These are phyloP conservation scores for Triglochin maritima DNA, from an alignment of 106 monocot genomes.

Conservation along the genomic window DNA sequence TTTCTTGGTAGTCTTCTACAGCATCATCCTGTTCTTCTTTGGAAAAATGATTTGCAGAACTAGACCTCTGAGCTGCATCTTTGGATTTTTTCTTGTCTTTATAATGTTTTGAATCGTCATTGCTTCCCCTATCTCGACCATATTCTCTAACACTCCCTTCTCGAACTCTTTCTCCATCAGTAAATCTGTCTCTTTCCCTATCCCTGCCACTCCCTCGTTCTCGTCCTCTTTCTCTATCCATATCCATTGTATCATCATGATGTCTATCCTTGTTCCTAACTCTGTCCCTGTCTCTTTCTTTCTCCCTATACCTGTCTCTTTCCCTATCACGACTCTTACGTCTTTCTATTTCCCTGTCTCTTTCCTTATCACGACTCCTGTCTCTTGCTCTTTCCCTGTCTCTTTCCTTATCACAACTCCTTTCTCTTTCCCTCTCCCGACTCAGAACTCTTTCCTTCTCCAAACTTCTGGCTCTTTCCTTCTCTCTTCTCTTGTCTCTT, in stretches of 20 bases:
- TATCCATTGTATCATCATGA: constrained; percentile 17
- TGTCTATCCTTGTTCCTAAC: constrained; percentile 16
- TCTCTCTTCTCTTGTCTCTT: constrained; percentile 1
- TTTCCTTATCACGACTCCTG: constrained; percentile 16
- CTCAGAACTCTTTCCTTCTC: constrained; percentile 8
- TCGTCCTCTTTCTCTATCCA: constrained; percentile 20
- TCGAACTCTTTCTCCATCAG: constrained; percentile 21
- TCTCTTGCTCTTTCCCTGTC: constrained; percentile 15
- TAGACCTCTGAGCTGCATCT: constrained; percentile 20
- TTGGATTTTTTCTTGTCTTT: constrained; percentile 26
- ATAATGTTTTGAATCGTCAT: constrained; percentile 25
- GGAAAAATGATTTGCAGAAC: constrained; percentile 8
- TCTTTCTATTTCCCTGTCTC: constrained; percentile 17
- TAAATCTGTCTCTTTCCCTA: constrained; percentile 24
- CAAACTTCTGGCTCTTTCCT: constrained; percentile 20
- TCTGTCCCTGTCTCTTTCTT: constrained; percentile 22
- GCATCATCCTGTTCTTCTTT: constrained; percentile 61
- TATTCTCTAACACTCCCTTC: constrained; percentile 14
- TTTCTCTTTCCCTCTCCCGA: constrained; percentile 12
- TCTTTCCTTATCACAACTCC: constrained; percentile 10
- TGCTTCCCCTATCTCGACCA: constrained; percentile 27
- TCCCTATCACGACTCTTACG: constrained; percentile 20
- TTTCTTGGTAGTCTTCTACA: constrained; percentile 71
- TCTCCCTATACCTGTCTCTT: constrained; percentile 13
- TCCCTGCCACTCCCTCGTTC: constrained; percentile 12